Evolutionary conservation across 805 yeast genomes (phyloP).

Genomic region (Teunomyces panamensis): DNA sequence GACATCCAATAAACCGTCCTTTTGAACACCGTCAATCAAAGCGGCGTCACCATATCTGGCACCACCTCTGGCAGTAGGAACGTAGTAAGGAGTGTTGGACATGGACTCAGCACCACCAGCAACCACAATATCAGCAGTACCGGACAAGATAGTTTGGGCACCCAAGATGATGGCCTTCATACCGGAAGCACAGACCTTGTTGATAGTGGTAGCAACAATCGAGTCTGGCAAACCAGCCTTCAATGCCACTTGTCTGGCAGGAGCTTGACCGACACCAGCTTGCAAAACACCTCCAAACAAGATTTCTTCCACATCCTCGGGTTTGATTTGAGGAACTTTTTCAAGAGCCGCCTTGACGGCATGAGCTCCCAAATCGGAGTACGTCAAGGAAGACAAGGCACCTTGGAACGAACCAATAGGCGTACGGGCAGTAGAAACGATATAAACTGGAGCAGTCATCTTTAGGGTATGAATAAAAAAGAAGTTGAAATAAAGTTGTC

Average conservation of each 20-base stretch:
- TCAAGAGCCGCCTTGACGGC: slow-evolving; percentile 88
- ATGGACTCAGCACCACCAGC: slow-evolving; percentile 98
- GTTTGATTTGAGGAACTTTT: slow-evolving; percentile 76
- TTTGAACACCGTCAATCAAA: slow-evolving; percentile 83
- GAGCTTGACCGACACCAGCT: slow-evolving; percentile 95
- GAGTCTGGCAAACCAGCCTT: slow-evolving; percentile 81
- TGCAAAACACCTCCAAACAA: slow-evolving; percentile 89
- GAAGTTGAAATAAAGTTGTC: not conserved
- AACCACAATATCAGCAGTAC: slow-evolving; percentile 87
- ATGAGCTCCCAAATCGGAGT: slow-evolving; percentile 85
- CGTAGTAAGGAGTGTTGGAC: slow-evolving; percentile 93
- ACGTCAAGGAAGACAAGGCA: slow-evolving; percentile 65
- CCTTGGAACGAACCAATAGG: slow-evolving; percentile 97
- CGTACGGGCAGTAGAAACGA: slow-evolving; percentile 89
- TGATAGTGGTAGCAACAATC: slow-evolving; percentile 84
- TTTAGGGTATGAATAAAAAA: not conserved
- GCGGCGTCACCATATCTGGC: slow-evolving; percentile 82
- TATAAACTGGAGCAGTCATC: slow-evolving; percentile 56
- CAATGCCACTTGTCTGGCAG: slow-evolving; percentile 96
- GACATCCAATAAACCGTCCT: slow-evolving; percentile 92
- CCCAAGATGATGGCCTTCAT: slow-evolving; percentile 87
- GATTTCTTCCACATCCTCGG: slow-evolving; percentile 81
- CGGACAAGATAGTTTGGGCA: slow-evolving; percentile 85
- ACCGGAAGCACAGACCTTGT: slow-evolving; percentile 98
- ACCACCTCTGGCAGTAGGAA: slow-evolving; percentile 83